Percentiles rank a stretch among this genome's conserved stretches.
These are phyloP conservation scores for Saccharum officinarum DNA, from an alignment of 176 grass and related monocot species.

Conservation along the genomic window DNA sequence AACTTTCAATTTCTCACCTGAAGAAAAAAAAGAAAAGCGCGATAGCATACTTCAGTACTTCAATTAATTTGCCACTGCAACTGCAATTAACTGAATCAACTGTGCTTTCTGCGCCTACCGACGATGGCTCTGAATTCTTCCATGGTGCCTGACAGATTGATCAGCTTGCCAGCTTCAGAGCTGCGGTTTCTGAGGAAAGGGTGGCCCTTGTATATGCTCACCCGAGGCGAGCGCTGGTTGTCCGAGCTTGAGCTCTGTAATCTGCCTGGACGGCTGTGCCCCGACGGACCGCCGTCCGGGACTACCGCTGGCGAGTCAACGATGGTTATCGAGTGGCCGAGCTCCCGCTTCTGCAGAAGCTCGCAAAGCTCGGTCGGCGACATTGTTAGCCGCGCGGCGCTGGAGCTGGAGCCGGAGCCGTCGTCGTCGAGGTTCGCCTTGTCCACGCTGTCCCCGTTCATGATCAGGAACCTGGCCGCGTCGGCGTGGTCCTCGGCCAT, in stretches of 20 bases:
- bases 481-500: constrained; percentile 54
- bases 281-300: constrained; percentile 11
- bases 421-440: constrained; percentile 29
- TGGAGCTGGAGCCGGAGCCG: background rate
- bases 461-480: constrained; percentile 57
- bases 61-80: background rate
- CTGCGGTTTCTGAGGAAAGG: constrained; percentile 53
- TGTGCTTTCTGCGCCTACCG: constrained; percentile 22
- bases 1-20: constrained; percentile 69
- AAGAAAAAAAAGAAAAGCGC: background rate
- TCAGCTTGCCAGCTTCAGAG: constrained; percentile 73
- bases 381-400: constrained; percentile 9
- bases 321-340: constrained; percentile 55
- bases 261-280: background rate
- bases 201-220: constrained; percentile 83
- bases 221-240: constrained; percentile 35
- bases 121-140: constrained; percentile 60
- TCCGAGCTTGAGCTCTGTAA: constrained; percentile 9
- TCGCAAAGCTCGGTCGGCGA: constrained; percentile 43
- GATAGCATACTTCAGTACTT: background rate
- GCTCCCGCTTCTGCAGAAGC: constrained; percentile 49
- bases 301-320: constrained; percentile 13
- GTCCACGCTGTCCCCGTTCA: constrained; percentile 69
- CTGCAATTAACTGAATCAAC: background rate
- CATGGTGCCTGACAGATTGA: constrained; percentile 74